Evolutionary conservation across 768 basidiomycete species (phyloP), one percentile per base, ranked within the genome.

Genomic region (Leccinum barrowsii): DNA sequence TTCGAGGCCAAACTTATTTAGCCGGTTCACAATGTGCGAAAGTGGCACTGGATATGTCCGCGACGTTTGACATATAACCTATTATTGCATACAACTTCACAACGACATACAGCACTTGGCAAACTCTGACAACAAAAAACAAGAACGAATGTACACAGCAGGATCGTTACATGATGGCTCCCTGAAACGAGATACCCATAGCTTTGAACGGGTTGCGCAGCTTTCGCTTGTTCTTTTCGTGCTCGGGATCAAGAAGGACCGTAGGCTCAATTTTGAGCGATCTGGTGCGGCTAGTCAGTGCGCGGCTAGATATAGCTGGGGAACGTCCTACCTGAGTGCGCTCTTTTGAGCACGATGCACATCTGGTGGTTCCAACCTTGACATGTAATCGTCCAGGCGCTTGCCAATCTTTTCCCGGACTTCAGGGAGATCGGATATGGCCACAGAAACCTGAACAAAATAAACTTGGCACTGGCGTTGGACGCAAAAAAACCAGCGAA

Each of bases 361-460:
- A 37, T 73, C 67, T 3, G 52, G 44, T 15, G 64, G 58, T 17
- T 62, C 59, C 13, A 61, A 13, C 42, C 65, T 64, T 11, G 52
- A 46, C 47, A 57, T 63, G 55, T 73, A 73, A 7, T 63, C 60
- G 0, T 63, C 59, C 53, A 73, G 42, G 21, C 68, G 71, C 50
- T 65, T 61, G 10, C 32, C 11, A 19, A 74, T 59, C 56, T 75
- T 72, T 26, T 73, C 72, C 24, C 37, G 56, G 28, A 74, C 63
- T 35, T 75, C 74, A 2, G 75, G 76, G 34, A 75, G 66, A 55
- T 77, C 74, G 13, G 58, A 63, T n/a, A 72, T 54, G 52, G 59
- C 59, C 5, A 62, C 19, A n/a, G 64, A 68, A 49, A 72, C 68
- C 73, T 74, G 30, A 15, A 59, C n/a, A 19, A 35, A 22, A 22